Evolutionary conservation across 495 filamentous ascomycete species (phyloP).

Genomic region (Penicillium psychrofluorescens): DNA sequence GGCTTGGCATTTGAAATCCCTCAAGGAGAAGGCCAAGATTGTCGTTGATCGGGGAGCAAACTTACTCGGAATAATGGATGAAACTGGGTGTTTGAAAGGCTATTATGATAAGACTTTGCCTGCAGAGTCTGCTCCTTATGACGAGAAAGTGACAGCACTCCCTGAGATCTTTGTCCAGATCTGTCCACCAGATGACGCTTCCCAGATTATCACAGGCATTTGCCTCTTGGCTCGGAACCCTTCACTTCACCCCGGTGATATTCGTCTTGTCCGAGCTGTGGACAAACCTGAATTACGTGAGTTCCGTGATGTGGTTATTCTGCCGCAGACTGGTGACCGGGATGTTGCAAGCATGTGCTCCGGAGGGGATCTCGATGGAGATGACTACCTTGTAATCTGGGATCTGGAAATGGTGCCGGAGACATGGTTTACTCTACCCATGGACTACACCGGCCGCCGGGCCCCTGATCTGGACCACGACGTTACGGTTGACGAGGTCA

Average conservation of each 20-base stretch:
- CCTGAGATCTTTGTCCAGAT: slow-evolving; percentile 91
- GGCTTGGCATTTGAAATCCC: slow-evolving; percentile 71
- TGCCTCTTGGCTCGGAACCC: slow-evolving; percentile 89
- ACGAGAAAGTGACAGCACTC: slow-evolving; percentile 41
- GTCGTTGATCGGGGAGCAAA: slow-evolving; percentile 76
- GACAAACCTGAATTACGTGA: slow-evolving; percentile 65
- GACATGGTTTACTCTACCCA: slow-evolving; percentile 63
- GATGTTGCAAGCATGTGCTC: slow-evolving; percentile 91
- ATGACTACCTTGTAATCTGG: slow-evolving; percentile 95
- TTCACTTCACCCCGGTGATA: slow-evolving; percentile 88
- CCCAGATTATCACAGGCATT: slow-evolving; percentile 64
- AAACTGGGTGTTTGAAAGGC: slow-evolving; percentile 68
- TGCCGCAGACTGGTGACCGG: slow-evolving; percentile 76
- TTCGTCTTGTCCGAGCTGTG: slow-evolving; percentile 81
- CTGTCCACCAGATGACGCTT: slow-evolving; percentile 41
- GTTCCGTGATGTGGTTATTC: slow-evolving; percentile 76
- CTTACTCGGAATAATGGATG: slow-evolving; percentile 83
- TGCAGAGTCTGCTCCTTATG: slow-evolving; percentile 13
- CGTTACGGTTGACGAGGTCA: slow-evolving; percentile 64
- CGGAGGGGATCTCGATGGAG: slow-evolving; percentile 91
- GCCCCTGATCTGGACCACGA: slow-evolving; percentile 45
- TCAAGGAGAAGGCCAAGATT: slow-evolving; percentile 92
- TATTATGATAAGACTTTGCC: slow-evolving; percentile 37
- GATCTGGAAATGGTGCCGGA: slow-evolving; percentile 65
- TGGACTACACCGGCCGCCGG: slow-evolving; percentile 57